Percentiles rank a stretch among this genome's conserved stretches.
phyloP scores from a whole-genome alignment of 805 yeast species.

The Kodamaea neixiangensis region DNA sequence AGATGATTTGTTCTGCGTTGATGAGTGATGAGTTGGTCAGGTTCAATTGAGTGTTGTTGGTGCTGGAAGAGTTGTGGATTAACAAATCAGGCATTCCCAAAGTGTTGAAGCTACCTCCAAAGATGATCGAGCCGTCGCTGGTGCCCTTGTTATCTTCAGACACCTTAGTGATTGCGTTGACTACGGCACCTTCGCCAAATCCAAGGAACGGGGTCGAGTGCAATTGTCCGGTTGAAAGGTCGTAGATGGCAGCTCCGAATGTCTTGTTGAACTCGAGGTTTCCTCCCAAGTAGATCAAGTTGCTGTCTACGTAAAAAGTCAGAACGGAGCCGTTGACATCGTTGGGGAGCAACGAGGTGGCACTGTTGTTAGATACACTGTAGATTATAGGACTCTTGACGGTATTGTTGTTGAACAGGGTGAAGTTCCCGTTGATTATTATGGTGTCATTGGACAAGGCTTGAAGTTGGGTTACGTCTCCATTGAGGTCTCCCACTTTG shows the following conservation, averaged over 20 bases:
- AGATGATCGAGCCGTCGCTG: constrained; percentile 52
- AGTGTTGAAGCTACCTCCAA: constrained; percentile 75
- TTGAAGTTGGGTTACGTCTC: constrained; percentile 30
- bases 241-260: constrained; percentile 65
- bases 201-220: constrained; percentile 70
- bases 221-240: constrained; percentile 45
- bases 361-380: constrained; percentile 28
- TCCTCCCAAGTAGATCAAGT: constrained; percentile 79
- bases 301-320: constrained; percentile 40
- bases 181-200: constrained; percentile 57
- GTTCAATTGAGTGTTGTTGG: constrained; percentile 32
- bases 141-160: constrained; percentile 18
- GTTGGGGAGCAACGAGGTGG: constrained; percentile 24
- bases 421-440: constrained; percentile 39
- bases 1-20: constrained; percentile 62
- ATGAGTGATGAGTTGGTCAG: constrained; percentile 40
- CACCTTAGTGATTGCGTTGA: constrained; percentile 62
- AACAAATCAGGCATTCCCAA: constrained; percentile 55
- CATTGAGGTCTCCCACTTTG: constrained; percentile 33
- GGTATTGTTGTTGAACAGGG: constrained; percentile 28
- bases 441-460: constrained; percentile 28
- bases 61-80: constrained; percentile 33
- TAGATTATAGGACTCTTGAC: constrained; percentile 37
- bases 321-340: constrained; percentile 32
- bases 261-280: constrained; percentile 55